Conservation (phyloP, 2,329 filamentous ascomycete species). For the Aspergillus caelatus region DNA sequence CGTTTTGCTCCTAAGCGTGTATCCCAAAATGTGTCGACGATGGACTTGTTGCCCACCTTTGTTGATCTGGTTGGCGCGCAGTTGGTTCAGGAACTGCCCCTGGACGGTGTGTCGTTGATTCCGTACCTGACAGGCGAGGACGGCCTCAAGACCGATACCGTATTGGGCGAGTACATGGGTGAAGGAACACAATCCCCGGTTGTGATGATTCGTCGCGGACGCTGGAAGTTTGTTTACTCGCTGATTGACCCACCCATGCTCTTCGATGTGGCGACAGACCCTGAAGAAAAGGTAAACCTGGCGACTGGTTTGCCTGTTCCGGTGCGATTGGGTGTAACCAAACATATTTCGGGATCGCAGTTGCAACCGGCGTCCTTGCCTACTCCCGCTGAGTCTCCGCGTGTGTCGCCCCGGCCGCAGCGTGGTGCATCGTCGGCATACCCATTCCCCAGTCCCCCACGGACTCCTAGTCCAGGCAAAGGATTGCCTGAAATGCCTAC, state of each 20-base stretch:
- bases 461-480: constrained; percentile 43
- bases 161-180: constrained; percentile 93
- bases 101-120: constrained; percentile 81
- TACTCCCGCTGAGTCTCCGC: constrained; percentile 36
- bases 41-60: constrained; percentile 87
- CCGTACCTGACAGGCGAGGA: constrained; percentile 69
- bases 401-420: constrained; percentile 30
- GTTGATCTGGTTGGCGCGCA: constrained; percentile 78
- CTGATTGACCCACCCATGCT: constrained; percentile 82
- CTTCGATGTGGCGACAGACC: constrained; percentile 76
- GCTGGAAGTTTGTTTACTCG: constrained; percentile 90
- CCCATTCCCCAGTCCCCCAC: constrained; percentile 41
- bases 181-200: constrained; percentile 87
- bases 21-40: constrained; percentile 81
- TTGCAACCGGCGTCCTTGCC: constrained; percentile 28
- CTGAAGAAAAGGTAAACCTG: constrained; percentile 75
- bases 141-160: constrained; percentile 70
- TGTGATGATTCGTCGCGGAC: constrained; percentile 89
- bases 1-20: constrained; percentile 76
- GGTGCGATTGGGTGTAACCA: constrained; percentile 47
- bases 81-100: constrained; percentile 70
- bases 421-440: constrained; percentile 27
- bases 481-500: constrained; percentile 33
- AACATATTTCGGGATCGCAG: constrained; percentile 35
- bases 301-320: constrained; percentile 34